Base-by-base conservation (phyloP, 1,284 basidiomycete genomes). In the Cryptococcus jaspeensis region DNA sequence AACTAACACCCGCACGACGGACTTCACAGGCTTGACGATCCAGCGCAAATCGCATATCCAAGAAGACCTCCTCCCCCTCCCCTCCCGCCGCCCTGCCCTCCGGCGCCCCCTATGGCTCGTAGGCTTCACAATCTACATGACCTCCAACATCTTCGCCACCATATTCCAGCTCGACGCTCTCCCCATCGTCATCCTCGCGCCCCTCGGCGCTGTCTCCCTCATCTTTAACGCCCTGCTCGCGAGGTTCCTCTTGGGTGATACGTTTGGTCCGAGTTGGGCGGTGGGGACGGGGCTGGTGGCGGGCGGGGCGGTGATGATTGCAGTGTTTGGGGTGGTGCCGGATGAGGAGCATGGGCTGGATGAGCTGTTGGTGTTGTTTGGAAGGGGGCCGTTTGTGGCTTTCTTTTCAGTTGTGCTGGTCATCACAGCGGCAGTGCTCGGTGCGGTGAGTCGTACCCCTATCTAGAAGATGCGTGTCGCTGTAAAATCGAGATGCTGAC, bases 201-300 rank as follows among this genome's bases (percentile, higher is more conserved):
- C 93, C 0, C 83, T 98, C 1, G 94, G 94, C 20, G 94, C 93
- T 1, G 89, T 83, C 44, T 93, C 91, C 7, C 84, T 98, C 36
- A 83, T 97, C 23, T 97, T 91, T 89, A 98, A 98, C 76, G 92
- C 92, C 3, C 85, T 97, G 67, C 92, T 97, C 64, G 92, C 93
- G 11, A 84, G 87, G 28, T 73, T 95, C 50, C 82, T 97, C 41
- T 83, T 97, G 20, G 90, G 90, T 40, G 92, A 95, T 71, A 82
- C 86, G 20, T 91, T 96, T 77, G 91, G 90, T 5, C 82, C 82
- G 12, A 88, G 87, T 80, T 90, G 95, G 84, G 79, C 92, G 52
- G 75, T 89, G 12, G 93, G 92, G 25, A 96, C 92, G 3, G 75
- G 88, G 35, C 81, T 96, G 67, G 94, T 98, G 61, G 90, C 90